Evolutionary conservation across 768 basidiomycete genomes (phyloP).

Genomic region (Leccinum incarnatum): DNA sequence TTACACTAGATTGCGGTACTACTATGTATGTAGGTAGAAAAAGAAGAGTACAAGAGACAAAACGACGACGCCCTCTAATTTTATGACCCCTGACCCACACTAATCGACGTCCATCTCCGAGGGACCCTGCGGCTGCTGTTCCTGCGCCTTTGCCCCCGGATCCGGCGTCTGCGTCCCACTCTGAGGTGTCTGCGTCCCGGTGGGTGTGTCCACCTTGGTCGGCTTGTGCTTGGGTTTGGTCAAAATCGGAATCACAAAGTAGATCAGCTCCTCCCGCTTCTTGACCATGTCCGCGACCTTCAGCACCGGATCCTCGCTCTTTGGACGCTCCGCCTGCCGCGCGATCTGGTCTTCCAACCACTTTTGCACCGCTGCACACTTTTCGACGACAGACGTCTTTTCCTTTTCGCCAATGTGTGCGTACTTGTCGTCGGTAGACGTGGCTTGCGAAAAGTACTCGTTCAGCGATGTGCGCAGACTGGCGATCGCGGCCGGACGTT

Average conservation of each 20-base stretch:
- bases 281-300: conserved; percentile 80
- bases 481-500: conserved; percentile 68
- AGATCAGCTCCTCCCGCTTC: conserved; percentile 91
- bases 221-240: conserved; percentile 92
- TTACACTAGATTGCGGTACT: conserved; percentile 9
- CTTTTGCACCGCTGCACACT: conserved; percentile 84
- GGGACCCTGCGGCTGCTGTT: conserved; percentile 40
- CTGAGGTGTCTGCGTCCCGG: conserved; percentile 72
- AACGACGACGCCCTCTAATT: not conserved
- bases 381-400: conserved; percentile 83
- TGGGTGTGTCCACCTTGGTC: conserved; percentile 48
- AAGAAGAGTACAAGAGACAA: not conserved
- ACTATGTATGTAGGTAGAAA: conserved; percentile 13
- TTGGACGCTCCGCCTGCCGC: conserved; percentile 82
- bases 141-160: conserved; percentile 37
- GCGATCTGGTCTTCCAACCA: conserved; percentile 95
- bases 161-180: conserved; percentile 57
- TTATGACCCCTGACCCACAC: conserved; percentile 1
- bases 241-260: conserved; percentile 86
- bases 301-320: conserved; percentile 85
- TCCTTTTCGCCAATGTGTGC: conserved; percentile 89
- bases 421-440: conserved; percentile 80
- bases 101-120: conserved; percentile 88
- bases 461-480: conserved; percentile 87
- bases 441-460: conserved; percentile 79